phyloP scores from a whole-genome alignment of 371 early-diverging fungal genomes.

The Batrachochytrium dendrobatidis region DNA sequence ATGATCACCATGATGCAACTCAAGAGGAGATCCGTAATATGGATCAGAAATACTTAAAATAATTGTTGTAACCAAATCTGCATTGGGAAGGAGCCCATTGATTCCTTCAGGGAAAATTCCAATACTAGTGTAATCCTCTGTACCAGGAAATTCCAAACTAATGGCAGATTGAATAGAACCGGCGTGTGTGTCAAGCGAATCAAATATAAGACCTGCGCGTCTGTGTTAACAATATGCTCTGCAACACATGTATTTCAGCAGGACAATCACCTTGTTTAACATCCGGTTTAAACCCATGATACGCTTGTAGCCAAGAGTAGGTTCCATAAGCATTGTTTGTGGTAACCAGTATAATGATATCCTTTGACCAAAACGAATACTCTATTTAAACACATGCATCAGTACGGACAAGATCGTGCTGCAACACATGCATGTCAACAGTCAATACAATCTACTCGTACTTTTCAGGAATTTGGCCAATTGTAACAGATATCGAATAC shows the following conservation, averaged over 20 bases:
- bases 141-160: constrained; percentile 73
- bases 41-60: constrained; percentile 35
- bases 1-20: constrained; percentile 33
- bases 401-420: neutral
- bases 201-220: constrained; percentile 12
- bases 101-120: constrained; percentile 77
- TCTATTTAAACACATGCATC: too few species aligned
- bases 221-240: neutral
- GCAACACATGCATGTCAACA: neutral
- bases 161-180: constrained; percentile 86
- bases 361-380: constrained; percentile 82
- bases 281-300: constrained; percentile 58
- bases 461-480: constrained; percentile 69
- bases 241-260: neutral
- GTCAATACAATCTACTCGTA: constrained; percentile 30
- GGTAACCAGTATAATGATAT: constrained; percentile 77
- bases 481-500: constrained; percentile 62
- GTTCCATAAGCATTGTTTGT: constrained; percentile 68
- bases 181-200: constrained; percentile 34
- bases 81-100: constrained; percentile 88
- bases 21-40: constrained; percentile 40
- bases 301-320: constrained; percentile 84
- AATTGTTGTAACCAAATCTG: constrained; percentile 80
- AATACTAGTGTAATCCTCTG: constrained; percentile 59
- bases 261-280: neutral